Base-by-base conservation (phyloP, 192 early-diverging fungal genomes). In the Mortierella claussenii region DNA sequence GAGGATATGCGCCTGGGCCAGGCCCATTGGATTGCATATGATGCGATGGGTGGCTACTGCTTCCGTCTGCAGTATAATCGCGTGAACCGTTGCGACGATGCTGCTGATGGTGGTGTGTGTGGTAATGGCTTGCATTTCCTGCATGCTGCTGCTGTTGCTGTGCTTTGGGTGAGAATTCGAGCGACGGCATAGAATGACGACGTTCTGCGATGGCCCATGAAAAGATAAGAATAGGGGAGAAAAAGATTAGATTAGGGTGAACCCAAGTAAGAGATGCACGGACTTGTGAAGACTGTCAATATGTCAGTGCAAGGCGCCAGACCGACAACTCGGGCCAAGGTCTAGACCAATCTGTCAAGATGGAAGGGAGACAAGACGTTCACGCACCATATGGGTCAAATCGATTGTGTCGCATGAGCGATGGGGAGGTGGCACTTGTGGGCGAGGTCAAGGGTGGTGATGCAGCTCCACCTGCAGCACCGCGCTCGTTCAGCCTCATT, bases 101-200 rank as follows among this genome's bases (percentile, higher is more conserved):
- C 9, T 40, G 11, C 15, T 47, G 40, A 20, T 20, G 46, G 6
- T 30, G 55, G 21, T 50, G 65, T 26, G 73, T n/a, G n/a, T n/a
- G n/a, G n/a, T n/a, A n/a, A n/a, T n/a, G n/a, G n/a, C n/a, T n/a
- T n/a, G n/a, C n/a, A n/a, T n/a, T n/a, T n/a, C n/a, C n/a, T n/a
- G n/a, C n/a, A 30, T 76, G 73, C 9, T 40, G 11, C 15, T 47
- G 40, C 23, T 20, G 46, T 13, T 30, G 55, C 30, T 50, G 65
- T 26, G 73, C 73, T 42, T 76, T 76, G 17, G 73, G 73, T 24
- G 73, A 76, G n/a, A 76, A 67, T 28, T 76, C 73, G 9, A 76
- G 47, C 0, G 73, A 76, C 11, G 73, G 73, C 73, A 76, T 76
- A 0, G 73, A 76, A 44, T 76, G 73, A 20, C 73, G 64, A 1